Conservation (phyloP, 2,329 filamentous ascomycete genomes). For the Calonectria honghensis region DNA sequence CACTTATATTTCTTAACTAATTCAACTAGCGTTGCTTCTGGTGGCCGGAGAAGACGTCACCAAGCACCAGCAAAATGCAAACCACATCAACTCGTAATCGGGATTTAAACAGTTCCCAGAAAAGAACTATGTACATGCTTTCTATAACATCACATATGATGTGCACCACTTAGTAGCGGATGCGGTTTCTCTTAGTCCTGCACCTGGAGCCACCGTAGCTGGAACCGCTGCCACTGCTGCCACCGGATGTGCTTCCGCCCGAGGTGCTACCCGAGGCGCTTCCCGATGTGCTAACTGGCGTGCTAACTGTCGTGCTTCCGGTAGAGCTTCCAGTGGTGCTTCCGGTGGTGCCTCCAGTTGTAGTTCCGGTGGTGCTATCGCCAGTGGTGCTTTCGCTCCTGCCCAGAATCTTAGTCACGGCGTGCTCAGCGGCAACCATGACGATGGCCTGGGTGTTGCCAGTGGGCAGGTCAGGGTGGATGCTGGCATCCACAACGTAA, state of each 20-base stretch:
- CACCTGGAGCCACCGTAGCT: constrained; percentile 5
- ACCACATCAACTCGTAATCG: not conserved
- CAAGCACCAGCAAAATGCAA: not conserved
- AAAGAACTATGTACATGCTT: not conserved
- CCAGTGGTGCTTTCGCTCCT: not conserved
- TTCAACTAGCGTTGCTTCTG: not conserved
- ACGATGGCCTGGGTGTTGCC: constrained; percentile 81
- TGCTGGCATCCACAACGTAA: constrained; percentile 80
- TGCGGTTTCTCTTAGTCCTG: constrained; percentile 11
- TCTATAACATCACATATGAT: not conserved
- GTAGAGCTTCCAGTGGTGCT: not conserved
- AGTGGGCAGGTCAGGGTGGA: constrained; percentile 81
- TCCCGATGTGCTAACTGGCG: not conserved
- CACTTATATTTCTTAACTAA: not conserved
- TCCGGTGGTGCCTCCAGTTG: not conserved
- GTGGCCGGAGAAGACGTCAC: not conserved
- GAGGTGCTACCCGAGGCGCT: not conserved
- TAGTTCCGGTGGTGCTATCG: constrained; percentile 1
- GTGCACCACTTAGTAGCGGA: constrained; percentile 1
- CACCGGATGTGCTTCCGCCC: not conserved
- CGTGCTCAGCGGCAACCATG: constrained; percentile 78
- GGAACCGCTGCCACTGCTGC: not conserved
- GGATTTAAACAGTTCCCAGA: not conserved
- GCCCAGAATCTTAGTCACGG: constrained; percentile 61
- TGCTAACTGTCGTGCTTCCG: not conserved